Evolutionary conservation across 2,329 filamentous ascomycete genomes (phyloP), one percentile per base, ranked within the genome.

Genomic region (Blastomyces parvus): DNA sequence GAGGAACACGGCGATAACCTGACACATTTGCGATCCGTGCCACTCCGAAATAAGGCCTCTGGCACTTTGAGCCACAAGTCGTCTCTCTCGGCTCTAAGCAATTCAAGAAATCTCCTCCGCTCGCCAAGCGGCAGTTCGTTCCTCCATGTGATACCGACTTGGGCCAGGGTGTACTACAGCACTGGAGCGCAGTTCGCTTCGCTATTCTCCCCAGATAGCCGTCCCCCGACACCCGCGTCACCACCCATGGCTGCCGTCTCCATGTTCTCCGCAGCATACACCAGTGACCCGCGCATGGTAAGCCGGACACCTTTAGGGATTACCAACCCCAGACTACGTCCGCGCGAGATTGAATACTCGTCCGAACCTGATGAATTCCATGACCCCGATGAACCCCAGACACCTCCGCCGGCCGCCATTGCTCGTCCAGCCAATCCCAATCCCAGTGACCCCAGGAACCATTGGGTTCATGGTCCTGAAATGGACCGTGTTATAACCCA

Each of bases 101-200:
- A 74, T 64, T 67, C 72, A 60, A 70, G 71, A 48, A 76, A 74
- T 63, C 68, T 70, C 42, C 72, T 75, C 33, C 71, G 73, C 3
- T 77, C 76, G 42, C 82, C 81, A 14, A 76, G 76, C 57, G 74
- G 78, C 25, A 82, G 78, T 64, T 74, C 77, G 30, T 67, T 79
- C 36, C 68, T 78, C 59, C 74, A 74, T n/a, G 73, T 72, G 46
- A 73, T 80, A 53, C 80, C 81, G 0, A 73, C 77, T 8, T 83
- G 81, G 73, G 76, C 75, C 50, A 85, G 81, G 67, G 77, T 90
- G 19, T 91, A 91, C 74, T 91, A 91, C 72, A 84, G 85, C 44
- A 86, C 81, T 79, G 65, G 81, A 76, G 57, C 84, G 77, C 67
- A 65, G 36, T 69, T 72, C 61, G 69, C 74, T 5, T 69, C 73